Conservation (phyloP, 208 protist genomes). For the Trypanosomatidae sp. region DNA sequence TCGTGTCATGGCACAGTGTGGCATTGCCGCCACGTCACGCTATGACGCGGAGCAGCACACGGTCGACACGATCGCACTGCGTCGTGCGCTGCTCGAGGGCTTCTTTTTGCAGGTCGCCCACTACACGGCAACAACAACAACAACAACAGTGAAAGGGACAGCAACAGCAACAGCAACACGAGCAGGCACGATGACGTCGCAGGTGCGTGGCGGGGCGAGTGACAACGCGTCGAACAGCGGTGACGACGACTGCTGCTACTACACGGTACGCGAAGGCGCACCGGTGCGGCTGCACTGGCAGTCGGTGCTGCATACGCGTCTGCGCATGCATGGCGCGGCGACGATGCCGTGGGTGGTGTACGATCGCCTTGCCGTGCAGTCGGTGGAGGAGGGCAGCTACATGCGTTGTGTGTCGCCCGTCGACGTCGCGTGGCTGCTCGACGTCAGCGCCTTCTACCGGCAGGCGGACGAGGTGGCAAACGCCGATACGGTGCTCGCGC, state of each 20-base stretch:
- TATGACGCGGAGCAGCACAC: slow-evolving; percentile 25
- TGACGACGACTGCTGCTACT: slow-evolving; percentile 31
- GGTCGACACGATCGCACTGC: slow-evolving; percentile 54
- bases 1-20: slow-evolving; percentile 27
- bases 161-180: too few species aligned
- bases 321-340: slow-evolving; percentile 2
- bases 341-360: slow-evolving; percentile 65
- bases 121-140: slow-evolving; percentile 3
- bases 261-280: slow-evolving; percentile 47
- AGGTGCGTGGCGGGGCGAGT: neutral
- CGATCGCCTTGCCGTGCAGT: slow-evolving; percentile 76
- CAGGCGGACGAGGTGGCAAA: slow-evolving; percentile 49
- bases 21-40: slow-evolving; percentile 34
- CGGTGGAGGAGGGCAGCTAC: slow-evolving; percentile 49
- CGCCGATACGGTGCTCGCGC: slow-evolving; percentile 36
- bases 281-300: slow-evolving; percentile 28
- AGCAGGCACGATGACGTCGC: too few species aligned
- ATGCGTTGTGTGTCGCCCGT: slow-evolving; percentile 45
- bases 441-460: slow-evolving; percentile 50
- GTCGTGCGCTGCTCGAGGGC: slow-evolving; percentile 66
- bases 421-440: slow-evolving; percentile 59
- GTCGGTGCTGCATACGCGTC: slow-evolving; percentile 14
- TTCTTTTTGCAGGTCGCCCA: slow-evolving; percentile 80
- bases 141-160: neutral
- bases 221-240: slow-evolving; percentile 1